These are phyloP conservation scores for Debaryomyces singareniensis DNA, from an alignment of 1,139 yeast genomes.

Conservation along the genomic window DNA sequence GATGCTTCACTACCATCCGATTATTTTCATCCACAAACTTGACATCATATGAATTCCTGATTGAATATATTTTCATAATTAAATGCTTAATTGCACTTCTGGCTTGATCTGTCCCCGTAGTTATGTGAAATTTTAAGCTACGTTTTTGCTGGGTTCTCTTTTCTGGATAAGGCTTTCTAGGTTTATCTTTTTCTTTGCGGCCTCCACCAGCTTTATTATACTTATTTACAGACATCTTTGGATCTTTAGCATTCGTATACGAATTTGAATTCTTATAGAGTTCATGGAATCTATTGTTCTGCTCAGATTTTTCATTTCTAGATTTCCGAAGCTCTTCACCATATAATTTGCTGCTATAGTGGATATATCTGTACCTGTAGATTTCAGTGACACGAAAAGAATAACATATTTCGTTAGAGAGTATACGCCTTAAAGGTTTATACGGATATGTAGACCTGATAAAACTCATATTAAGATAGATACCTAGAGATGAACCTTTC, in stretches of 20 bases:
- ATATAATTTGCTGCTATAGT: no score
- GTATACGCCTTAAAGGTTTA: no score
- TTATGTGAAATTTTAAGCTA: slow-evolving; percentile 10
- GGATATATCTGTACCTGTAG: no score
- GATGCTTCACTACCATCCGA: slow-evolving; percentile 15
- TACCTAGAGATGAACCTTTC: no score
- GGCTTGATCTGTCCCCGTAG: slow-evolving; percentile 16
- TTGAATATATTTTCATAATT: slow-evolving; percentile 20
- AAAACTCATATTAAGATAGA: no score
- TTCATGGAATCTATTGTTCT: no score
- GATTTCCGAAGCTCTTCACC: no score
- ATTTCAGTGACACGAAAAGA: no score
- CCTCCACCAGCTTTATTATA: background rate
- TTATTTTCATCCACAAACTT: slow-evolving; percentile 21
- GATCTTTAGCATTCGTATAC: slow-evolving; percentile 5
- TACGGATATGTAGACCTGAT: no score
- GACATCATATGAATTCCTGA: slow-evolving; percentile 19
- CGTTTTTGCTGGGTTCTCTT: slow-evolving; percentile 2
- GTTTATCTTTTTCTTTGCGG: background rate
- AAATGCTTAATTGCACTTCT: slow-evolving; percentile 25
- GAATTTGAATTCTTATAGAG: no score
- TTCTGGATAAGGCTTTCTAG: slow-evolving; percentile 1
- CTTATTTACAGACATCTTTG: slow-evolving; percentile 6
- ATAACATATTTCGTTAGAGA: no score
- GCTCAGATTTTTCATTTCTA: no score